Evolutionary conservation across 108 stramenopile species (phyloP).

Genomic region (Stephanodiscus triporus): DNA sequence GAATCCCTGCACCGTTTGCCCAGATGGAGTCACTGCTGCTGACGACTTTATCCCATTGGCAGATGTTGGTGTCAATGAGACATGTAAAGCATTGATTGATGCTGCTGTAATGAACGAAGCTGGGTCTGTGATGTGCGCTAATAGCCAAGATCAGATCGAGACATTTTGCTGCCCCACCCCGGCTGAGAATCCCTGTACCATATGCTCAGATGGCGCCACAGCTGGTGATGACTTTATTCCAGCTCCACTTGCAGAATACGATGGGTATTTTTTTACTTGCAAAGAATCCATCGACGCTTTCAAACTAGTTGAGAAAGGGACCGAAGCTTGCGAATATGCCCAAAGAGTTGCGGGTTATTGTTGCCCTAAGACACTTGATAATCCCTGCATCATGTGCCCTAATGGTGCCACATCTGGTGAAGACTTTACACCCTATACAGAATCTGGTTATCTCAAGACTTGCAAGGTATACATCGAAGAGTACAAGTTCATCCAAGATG

Average conservation of each 20-base stretch:
- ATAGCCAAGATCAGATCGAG: too few species aligned
- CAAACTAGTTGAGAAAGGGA: not conserved
- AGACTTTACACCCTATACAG: not conserved
- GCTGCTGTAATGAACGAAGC: too few species aligned
- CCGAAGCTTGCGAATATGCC: not conserved
- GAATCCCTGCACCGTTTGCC: not conserved
- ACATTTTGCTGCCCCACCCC: not conserved
- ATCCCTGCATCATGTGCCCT: conserved; percentile 1
- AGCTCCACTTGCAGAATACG: not conserved
- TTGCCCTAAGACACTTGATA: not conserved
- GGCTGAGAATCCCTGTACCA: not conserved
- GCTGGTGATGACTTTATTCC: not conserved
- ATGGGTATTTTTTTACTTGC: not conserved
- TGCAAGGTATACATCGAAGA: not conserved
- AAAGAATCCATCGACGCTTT: not conserved
- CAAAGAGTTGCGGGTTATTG: not conserved
- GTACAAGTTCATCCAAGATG: not conserved
- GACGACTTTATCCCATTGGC: not conserved
- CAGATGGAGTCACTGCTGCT: not conserved
- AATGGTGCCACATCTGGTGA: not conserved
- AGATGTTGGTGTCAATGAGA: not conserved
- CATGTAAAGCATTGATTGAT: not conserved
- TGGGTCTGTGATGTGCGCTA: too few species aligned
- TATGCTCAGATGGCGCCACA: not conserved
- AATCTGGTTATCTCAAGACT: not conserved